These are phyloP conservation scores for Wickerhamiella domercqiae DNA, from an alignment of 805 yeast species.

Conservation along the genomic window DNA sequence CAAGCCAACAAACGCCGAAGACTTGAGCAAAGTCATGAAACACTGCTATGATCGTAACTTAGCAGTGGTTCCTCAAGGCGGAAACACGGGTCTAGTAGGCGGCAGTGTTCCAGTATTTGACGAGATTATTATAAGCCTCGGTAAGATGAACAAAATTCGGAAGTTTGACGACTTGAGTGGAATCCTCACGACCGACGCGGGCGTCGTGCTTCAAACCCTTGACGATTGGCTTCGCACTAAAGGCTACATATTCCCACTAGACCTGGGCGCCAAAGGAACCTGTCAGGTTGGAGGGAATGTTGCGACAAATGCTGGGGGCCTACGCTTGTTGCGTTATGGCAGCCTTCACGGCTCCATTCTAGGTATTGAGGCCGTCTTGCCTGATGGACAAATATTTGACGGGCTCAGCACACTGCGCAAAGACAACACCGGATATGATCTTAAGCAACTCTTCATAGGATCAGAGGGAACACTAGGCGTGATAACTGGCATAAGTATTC, in stretches of 20 bases:
- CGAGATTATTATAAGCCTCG: constrained; percentile 60
- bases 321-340: constrained; percentile 74
- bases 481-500: constrained; percentile 74
- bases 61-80: constrained; percentile 93
- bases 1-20: constrained; percentile 66
- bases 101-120: constrained; percentile 88
- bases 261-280: constrained; percentile 90
- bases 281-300: constrained; percentile 91
- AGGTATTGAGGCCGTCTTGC: constrained; percentile 79
- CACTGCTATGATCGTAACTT: constrained; percentile 63
- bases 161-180: constrained; percentile 71
- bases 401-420: constrained; percentile 76
- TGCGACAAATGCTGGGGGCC: constrained; percentile 95
- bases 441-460: constrained; percentile 84
- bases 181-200: constrained; percentile 76
- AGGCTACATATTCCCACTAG: constrained; percentile 87
- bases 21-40: constrained; percentile 57
- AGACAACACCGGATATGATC: constrained; percentile 88
- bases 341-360: constrained; percentile 81
- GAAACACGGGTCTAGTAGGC: constrained; percentile 91
- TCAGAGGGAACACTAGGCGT: constrained; percentile 85
- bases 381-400: constrained; percentile 67
- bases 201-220: constrained; percentile 71
- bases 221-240: constrained; percentile 61
- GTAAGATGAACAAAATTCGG: constrained; percentile 60